Evolutionary conservation across 148 eudicot species (phyloP).

Genomic region (Rhododendron vialii): DNA sequence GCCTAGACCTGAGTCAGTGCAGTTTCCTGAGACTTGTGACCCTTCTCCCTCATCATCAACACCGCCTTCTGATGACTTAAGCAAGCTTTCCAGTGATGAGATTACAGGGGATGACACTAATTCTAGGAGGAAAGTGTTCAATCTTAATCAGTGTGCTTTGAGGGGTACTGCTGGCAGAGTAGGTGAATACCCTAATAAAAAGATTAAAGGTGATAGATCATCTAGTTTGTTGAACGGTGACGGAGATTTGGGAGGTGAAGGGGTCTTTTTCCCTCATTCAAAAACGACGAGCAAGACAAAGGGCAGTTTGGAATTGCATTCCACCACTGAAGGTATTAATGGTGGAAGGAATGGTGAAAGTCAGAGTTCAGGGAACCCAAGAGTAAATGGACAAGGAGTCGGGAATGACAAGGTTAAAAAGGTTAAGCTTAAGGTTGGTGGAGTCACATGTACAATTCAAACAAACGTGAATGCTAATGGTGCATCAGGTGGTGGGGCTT

Average conservation of each 20-base stretch:
- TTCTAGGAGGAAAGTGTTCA: slow-evolving; percentile 56
- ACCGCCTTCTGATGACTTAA: slow-evolving; percentile 58
- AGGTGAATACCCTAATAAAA: slow-evolving; percentile 34
- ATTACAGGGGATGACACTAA: slow-evolving; percentile 42
- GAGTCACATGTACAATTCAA: slow-evolving; percentile 69
- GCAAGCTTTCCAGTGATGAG: slow-evolving; percentile 72
- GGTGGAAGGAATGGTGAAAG: slow-evolving; percentile 26
- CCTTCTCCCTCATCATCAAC: slow-evolving; percentile 52
- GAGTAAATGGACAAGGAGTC: slow-evolving; percentile 24
- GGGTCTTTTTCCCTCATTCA: slow-evolving; percentile 34
- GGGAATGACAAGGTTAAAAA: slow-evolving; percentile 53
- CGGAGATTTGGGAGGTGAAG: slow-evolving; percentile 33
- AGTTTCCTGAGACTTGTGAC: slow-evolving; percentile 34
- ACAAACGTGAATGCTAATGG: slow-evolving; percentile 37
- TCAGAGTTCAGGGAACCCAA: slow-evolving; percentile 20
- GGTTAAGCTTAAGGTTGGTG: slow-evolving; percentile 86
- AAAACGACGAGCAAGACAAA: slow-evolving; percentile 27
- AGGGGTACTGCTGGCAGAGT: slow-evolving; percentile 32
- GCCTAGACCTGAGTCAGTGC: slow-evolving; percentile 55
- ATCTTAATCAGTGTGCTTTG: slow-evolving; percentile 65
- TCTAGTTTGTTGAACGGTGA: slow-evolving; percentile 35
- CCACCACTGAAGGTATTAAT: slow-evolving; percentile 23
- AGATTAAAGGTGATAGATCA: slow-evolving; percentile 39
- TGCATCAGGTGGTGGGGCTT: slow-evolving; percentile 31
- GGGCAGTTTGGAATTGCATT: slow-evolving; percentile 36